Evolutionary conservation across 768 basidiomycete genomes (phyloP).

Genomic region (Pleurotus giganteus): DNA sequence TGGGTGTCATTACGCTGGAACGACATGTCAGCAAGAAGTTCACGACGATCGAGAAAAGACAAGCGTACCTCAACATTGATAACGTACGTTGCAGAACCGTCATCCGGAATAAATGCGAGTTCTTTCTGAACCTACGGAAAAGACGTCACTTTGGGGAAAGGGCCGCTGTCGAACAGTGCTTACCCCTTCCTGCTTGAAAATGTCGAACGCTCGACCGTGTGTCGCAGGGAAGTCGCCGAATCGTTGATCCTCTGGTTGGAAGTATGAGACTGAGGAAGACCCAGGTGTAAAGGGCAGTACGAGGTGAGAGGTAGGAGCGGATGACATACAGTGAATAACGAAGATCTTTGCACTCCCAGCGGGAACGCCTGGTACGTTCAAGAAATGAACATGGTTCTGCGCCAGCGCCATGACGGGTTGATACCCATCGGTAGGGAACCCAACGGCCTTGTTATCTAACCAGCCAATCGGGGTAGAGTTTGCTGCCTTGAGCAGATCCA

Average conservation of each 20-base stretch:
- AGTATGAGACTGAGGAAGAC: slow-evolving; percentile 57
- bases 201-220: slow-evolving; percentile 61
- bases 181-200: slow-evolving; percentile 54
- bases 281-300: not conserved
- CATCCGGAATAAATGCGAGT: slow-evolving; percentile 75
- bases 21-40: not conserved
- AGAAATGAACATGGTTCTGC: slow-evolving; percentile 85
- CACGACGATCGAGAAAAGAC: not conserved
- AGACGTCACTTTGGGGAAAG: not conserved
- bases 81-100: slow-evolving; percentile 68
- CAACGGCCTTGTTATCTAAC: slow-evolving; percentile 56
- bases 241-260: slow-evolving; percentile 68
- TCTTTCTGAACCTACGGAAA: slow-evolving; percentile 64
- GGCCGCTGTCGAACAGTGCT: slow-evolving; percentile 13
- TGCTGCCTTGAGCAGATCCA: slow-evolving; percentile 62
- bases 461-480: slow-evolving; percentile 59
- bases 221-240: slow-evolving; percentile 53
- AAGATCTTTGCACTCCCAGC: slow-evolving; percentile 77
- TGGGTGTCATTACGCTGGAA: slow-evolving; percentile 64
- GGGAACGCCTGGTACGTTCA: slow-evolving; percentile 64
- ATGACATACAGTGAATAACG: slow-evolving; percentile 78
- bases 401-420: slow-evolving; percentile 77
- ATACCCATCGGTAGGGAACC: slow-evolving; percentile 55
- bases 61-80: slow-evolving; percentile 60
- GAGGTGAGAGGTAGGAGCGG: not conserved